phyloP scores from a whole-genome alignment of 176 grass and related monocot species.

The Carex pumila region DNA sequence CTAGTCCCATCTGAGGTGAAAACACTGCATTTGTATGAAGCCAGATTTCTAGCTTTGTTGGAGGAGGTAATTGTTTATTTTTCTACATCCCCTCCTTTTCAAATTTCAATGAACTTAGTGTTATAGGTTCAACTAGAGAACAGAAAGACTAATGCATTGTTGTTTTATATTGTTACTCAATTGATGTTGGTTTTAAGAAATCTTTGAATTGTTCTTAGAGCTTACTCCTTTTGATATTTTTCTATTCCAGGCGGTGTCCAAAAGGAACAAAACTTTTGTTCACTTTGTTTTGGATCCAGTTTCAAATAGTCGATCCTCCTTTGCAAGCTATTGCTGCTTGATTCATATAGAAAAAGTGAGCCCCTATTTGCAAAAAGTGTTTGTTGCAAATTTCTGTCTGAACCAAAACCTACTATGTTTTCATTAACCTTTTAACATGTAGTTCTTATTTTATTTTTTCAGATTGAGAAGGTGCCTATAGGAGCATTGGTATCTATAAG shows the following conservation, averaged over 20 bases:
- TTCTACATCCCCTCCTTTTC: not conserved
- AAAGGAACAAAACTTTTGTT: slow-evolving; percentile 65
- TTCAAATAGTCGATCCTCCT: slow-evolving; percentile 53
- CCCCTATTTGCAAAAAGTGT: not conserved
- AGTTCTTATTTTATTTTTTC: slow-evolving; percentile 35
- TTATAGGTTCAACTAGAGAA: not conserved
- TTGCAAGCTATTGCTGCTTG: slow-evolving; percentile 79
- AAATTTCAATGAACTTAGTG: not conserved
- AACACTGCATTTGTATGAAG: slow-evolving; percentile 92
- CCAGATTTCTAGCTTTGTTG: slow-evolving; percentile 81
- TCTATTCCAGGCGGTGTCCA: slow-evolving; percentile 47
- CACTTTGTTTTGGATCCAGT: slow-evolving; percentile 90
- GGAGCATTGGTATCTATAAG: slow-evolving; percentile 81
- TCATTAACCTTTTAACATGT: not conserved
- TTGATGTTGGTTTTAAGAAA: not conserved
- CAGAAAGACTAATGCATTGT: not conserved
- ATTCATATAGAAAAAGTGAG: slow-evolving; percentile 87
- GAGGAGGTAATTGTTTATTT: slow-evolving; percentile 55
- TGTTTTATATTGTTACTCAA: not conserved
- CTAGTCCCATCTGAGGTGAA: slow-evolving; percentile 87
- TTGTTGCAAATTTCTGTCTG: not conserved
- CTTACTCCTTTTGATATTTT: slow-evolving; percentile 16
- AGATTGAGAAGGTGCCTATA: slow-evolving; percentile 76
- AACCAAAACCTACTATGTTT: not conserved
- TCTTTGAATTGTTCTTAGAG: not conserved